Conservation (phyloP, 202 grass and related monocot genomes). For the Zoysia matrella region DNA sequence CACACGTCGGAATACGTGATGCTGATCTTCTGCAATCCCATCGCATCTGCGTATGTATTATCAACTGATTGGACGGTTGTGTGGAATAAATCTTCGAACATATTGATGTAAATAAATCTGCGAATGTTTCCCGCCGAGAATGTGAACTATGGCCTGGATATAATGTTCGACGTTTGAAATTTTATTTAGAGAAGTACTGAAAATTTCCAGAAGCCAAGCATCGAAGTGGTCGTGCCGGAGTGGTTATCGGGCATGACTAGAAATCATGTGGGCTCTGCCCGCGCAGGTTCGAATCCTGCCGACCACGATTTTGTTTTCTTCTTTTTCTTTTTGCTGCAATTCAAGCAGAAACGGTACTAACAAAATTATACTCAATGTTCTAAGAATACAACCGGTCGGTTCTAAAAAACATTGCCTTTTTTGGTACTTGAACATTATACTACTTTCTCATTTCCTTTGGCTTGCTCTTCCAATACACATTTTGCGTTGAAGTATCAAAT, state of each 20-base stretch:
- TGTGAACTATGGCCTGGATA: too few species aligned
- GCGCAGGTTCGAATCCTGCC: constrained; percentile 15
- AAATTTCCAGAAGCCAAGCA: not conserved
- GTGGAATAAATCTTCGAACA: not conserved
- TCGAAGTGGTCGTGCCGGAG: constrained; percentile 67
- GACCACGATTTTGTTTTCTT: constrained; percentile 36
- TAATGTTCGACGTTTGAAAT: too few species aligned
- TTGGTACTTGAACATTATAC: not conserved
- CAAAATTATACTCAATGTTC: not conserved
- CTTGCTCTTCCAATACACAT: not conserved
- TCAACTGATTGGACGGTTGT: not conserved
- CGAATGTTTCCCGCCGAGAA: not conserved
- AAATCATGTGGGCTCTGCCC: constrained; percentile 82
- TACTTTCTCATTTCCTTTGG: not conserved
- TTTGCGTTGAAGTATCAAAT: not conserved
- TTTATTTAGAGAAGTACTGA: too few species aligned
- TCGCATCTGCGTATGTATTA: not conserved
- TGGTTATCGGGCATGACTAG: constrained; percentile 88
- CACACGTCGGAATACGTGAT: too few species aligned
- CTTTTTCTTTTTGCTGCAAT: not conserved
- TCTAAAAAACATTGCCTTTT: not conserved
- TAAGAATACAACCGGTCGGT: not conserved
- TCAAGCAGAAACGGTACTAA: not conserved
- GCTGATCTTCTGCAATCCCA: not conserved
- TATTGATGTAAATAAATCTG: not conserved